Evolutionary conservation across 1,139 yeast species (phyloP).

Genomic region (Debaryomycetaceae sp.): DNA sequence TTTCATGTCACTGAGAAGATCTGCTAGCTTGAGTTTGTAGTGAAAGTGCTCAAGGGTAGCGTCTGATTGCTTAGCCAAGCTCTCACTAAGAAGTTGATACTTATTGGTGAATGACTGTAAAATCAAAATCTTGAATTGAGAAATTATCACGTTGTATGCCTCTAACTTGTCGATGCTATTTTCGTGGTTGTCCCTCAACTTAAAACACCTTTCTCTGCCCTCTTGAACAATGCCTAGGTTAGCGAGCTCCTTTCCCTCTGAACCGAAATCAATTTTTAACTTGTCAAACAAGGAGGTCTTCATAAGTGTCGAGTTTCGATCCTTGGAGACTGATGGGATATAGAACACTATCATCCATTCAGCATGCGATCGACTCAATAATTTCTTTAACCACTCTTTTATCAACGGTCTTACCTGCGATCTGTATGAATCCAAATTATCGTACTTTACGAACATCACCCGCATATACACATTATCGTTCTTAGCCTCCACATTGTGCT

Average conservation of each 20-base stretch:
- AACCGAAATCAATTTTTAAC: constrained; percentile 60
- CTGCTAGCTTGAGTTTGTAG: constrained; percentile 22
- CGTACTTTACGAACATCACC: constrained; percentile 65
- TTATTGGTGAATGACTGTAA: constrained; percentile 54
- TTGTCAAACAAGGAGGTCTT: constrained; percentile 63
- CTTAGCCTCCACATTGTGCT: constrained; percentile 9
- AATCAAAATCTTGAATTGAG: constrained; percentile 49
- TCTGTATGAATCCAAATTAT: constrained; percentile 69
- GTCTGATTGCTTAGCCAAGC: constrained; percentile 27
- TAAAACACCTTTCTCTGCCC: constrained; percentile 33
- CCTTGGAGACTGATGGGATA: constrained; percentile 43
- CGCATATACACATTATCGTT: constrained; percentile 54
- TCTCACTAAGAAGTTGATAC: constrained; percentile 36
- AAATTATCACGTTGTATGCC: constrained; percentile 45
- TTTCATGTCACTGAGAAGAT: constrained; percentile 43
- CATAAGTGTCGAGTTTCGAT: constrained; percentile 39
- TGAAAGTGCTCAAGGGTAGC: constrained; percentile 8
- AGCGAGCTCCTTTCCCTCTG: constrained; percentile 36
- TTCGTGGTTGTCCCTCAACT: constrained; percentile 36
- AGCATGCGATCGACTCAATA: constrained; percentile 39
- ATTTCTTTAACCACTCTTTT: constrained; percentile 68
- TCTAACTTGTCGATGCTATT: constrained; percentile 40
- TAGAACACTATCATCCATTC: constrained; percentile 68
- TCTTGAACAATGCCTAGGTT: constrained; percentile 12
- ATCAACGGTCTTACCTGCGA: constrained; percentile 77